Base-by-base conservation (phyloP, 2,329 filamentous ascomycete species). In the Decorospora gaudefroyi region DNA sequence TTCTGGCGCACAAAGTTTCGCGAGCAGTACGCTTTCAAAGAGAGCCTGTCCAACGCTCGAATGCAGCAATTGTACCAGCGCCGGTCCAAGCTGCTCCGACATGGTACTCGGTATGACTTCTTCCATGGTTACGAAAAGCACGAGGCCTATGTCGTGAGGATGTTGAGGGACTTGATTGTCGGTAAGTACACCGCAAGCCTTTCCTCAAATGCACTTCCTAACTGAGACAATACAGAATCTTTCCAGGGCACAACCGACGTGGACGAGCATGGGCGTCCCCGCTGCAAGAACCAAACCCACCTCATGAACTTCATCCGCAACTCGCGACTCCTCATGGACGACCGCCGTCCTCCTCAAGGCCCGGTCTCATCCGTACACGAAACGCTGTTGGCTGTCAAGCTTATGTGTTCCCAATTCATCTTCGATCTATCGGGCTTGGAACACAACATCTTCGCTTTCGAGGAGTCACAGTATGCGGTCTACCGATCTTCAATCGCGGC, bases 1-100 rank as follows among this genome's bases (percentile, higher is more conserved):
- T 75, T 79, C 56, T 81, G 78, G 78, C 72, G 74, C 23, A 50
- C 57, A 25, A 69, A 65, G 12, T 81, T 77, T 52, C 57, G 67
- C 10, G 42, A 62, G 15, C 63, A 43, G 17, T 81, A 73, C 50
- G 77, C 78, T 21, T 43, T 53, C 34, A 49, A 47, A 3, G 23
- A 46, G 0, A 46, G 52, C 34, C 38, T 32, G 17, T 28, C 61
- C 30, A 67, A 69, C 38, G 33, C 51, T 6, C 52, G 68, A 5
- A 54, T 74, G 42, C 70, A 65, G 45, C 59, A 55, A 6, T 30
- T 62, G 29, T 77, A 77, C 49, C 62, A 71, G 54, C 31, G 29
- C 6, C 62, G 61, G 10, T 51, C 51, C 10, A 57, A 49, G 37
- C 46, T 51, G 27, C 51, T 69, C n/a, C 51, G 48, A 27, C 49